Conservation (phyloP, 768 basidiomycete species). For the Amanita pseudoporphyria region DNA sequence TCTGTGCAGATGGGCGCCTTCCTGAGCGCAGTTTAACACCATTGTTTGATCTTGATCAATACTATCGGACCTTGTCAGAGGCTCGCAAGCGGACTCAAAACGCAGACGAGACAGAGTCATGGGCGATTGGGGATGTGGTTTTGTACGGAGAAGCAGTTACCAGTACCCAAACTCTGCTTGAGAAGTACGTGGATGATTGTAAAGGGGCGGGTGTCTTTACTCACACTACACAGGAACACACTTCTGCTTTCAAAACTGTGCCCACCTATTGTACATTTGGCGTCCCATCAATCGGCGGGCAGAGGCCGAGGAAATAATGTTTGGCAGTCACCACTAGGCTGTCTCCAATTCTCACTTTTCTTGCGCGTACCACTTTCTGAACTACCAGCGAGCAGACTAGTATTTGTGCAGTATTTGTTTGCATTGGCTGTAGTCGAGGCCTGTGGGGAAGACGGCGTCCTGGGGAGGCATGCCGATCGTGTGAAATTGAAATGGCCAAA, state of each 20-base stretch:
- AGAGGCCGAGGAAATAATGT: constrained; percentile 82
- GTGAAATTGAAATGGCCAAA: constrained; percentile 96
- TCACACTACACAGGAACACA: constrained; percentile 51
- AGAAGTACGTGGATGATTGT: constrained; percentile 55
- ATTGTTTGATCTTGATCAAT: constrained; percentile 57
- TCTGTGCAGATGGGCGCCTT: constrained; percentile 36
- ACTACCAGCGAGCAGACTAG: constrained; percentile 57
- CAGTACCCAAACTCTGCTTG: constrained; percentile 91
- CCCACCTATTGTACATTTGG: constrained; percentile 72
- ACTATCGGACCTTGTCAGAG: constrained; percentile 43
- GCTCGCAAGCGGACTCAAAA: constrained; percentile 20
- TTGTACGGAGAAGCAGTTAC: constrained; percentile 87
- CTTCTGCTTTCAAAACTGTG: constrained; percentile 59
- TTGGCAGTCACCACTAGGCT: constrained; percentile 90
- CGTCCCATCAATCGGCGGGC: constrained; percentile 80
- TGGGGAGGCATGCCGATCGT: constrained; percentile 40
- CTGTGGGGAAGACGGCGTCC: constrained; percentile 49
- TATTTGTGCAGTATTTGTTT: constrained; percentile 91
- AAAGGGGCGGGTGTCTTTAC: background rate
- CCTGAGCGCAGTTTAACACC: constrained; percentile 52
- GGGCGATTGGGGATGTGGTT: constrained; percentile 68
- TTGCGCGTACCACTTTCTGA: constrained; percentile 44
- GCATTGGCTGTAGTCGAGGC: constrained; percentile 86
- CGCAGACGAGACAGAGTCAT: constrained; percentile 17
- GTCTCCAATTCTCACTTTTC: constrained; percentile 76